A percentile compares a stretch with the other conserved stretches of the same genome.
Evolutionary conservation across 768 basidiomycete genomes (phyloP).

Genomic region (Tricholoma bakamatsutake): DNA sequence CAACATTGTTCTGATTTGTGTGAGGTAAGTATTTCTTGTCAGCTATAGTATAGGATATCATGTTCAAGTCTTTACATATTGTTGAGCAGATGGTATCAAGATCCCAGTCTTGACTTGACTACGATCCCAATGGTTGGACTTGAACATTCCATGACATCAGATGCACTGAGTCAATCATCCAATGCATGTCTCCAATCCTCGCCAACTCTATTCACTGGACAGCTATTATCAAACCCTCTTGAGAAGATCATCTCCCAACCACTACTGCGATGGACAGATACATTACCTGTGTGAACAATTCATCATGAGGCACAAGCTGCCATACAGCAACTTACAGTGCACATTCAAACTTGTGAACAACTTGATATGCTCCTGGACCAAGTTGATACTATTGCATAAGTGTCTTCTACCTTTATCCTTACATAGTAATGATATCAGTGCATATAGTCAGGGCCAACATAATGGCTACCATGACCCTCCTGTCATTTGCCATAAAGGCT

Average conservation of each 20-base stretch:
- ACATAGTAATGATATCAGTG: not conserved
- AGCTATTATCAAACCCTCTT: slow-evolving; percentile 4
- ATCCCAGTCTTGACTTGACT: slow-evolving; percentile 7
- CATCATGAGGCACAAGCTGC: slow-evolving; percentile 18
- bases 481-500: slow-evolving; percentile 12
- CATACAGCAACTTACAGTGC: slow-evolving; percentile 12
- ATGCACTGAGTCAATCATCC: not conserved
- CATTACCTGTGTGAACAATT: slow-evolving; percentile 13
- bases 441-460: not conserved
- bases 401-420: not conserved
- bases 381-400: slow-evolving; percentile 7
- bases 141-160: not conserved
- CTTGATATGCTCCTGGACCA: slow-evolving; percentile 12
- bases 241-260: not conserved
- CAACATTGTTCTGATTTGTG: slow-evolving; percentile 17
- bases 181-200: not conserved
- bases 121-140: slow-evolving; percentile 1
- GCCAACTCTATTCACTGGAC: no score
- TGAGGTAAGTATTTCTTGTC: slow-evolving; percentile 10
- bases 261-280: slow-evolving; percentile 12
- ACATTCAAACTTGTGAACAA: slow-evolving; percentile 20
- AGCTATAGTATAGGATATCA: not conserved
- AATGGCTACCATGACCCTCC: slow-evolving; percentile 13
- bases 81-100: slow-evolving; percentile 15
- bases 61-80: not conserved